These are phyloP conservation scores for Tephrocybe rancida DNA, from an alignment of 768 basidiomycete genomes.

Conservation along the genomic window DNA sequence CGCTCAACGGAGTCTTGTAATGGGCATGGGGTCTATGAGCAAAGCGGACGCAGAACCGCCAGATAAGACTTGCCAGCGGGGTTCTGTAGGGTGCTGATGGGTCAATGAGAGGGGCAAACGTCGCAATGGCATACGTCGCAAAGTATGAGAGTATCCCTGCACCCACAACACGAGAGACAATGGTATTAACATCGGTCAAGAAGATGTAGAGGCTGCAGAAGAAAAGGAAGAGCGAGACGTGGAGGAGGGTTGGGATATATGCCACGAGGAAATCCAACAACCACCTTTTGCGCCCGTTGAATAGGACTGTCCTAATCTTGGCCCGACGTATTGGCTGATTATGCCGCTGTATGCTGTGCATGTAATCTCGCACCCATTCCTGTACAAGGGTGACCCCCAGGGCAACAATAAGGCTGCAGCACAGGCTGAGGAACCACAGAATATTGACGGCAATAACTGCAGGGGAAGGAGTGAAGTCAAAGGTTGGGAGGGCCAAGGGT, in stretches of 20 bases:
- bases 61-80: background rate
- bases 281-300: background rate
- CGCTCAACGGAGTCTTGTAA: background rate
- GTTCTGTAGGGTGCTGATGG: slow-evolving; percentile 4
- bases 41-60: background rate
- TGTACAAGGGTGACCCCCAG: slow-evolving; percentile 24
- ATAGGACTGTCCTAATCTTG: slow-evolving; percentile 1
- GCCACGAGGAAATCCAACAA: background rate
- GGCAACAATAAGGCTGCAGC: slow-evolving; percentile 25
- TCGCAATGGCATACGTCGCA: background rate
- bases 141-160: background rate
- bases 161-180: background rate
- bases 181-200: background rate
- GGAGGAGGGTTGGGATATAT: slow-evolving; percentile 1
- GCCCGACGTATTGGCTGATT: background rate
- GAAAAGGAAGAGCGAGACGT: slow-evolving; percentile 7
- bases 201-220: slow-evolving; percentile 5
- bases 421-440: slow-evolving; percentile 33
- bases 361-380: too few relatives aligned
- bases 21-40: background rate
- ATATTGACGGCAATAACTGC: slow-evolving; percentile 27
- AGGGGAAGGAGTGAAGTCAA: slow-evolving; percentile 13
- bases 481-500: background rate
- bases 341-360: background rate
- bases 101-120: slow-evolving; percentile 1